These are phyloP conservation scores for Sutorius australiensis DNA, from an alignment of 768 basidiomycete genomes.

Conservation along the genomic window DNA sequence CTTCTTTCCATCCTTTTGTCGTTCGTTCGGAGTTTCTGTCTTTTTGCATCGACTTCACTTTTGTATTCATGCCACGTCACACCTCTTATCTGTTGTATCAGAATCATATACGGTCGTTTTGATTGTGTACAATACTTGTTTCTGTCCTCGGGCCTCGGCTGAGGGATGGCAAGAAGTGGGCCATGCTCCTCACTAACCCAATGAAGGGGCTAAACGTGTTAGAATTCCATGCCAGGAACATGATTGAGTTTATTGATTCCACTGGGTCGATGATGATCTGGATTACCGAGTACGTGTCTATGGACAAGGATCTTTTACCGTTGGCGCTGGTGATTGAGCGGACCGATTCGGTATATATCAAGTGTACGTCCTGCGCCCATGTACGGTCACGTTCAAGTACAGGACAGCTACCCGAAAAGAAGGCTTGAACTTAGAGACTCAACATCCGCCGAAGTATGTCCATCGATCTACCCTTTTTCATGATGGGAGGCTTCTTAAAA, in stretches of 20 bases:
- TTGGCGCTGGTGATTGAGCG: too few species aligned
- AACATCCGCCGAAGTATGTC: not conserved
- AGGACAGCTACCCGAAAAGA: not conserved
- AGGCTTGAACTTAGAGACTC: not conserved
- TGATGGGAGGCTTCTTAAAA: not conserved
- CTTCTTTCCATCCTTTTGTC: constrained; percentile 1
- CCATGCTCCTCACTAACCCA: not conserved
- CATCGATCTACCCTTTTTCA: not conserved
- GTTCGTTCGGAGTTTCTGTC: constrained; percentile 9
- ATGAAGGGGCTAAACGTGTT: not conserved
- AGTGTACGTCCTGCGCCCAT: too few species aligned
- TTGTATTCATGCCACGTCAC: constrained; percentile 16
- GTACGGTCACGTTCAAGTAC: too few species aligned
- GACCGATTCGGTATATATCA: too few species aligned
- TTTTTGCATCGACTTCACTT: constrained; percentile 9
- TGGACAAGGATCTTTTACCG: too few species aligned
- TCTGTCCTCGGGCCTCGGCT: not conserved
- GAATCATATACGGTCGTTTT: constrained; percentile 2
- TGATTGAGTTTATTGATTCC: not conserved
- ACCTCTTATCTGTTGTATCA: constrained; percentile 7
- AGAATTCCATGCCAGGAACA: not conserved
- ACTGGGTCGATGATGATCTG: too few species aligned
- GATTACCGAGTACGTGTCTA: too few species aligned
- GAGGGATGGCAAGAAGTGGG: too few species aligned
- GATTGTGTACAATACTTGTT: constrained; percentile 7